phyloP scores from a whole-genome alignment of 345 rosid genomes.

The Camelina neglecta region DNA sequence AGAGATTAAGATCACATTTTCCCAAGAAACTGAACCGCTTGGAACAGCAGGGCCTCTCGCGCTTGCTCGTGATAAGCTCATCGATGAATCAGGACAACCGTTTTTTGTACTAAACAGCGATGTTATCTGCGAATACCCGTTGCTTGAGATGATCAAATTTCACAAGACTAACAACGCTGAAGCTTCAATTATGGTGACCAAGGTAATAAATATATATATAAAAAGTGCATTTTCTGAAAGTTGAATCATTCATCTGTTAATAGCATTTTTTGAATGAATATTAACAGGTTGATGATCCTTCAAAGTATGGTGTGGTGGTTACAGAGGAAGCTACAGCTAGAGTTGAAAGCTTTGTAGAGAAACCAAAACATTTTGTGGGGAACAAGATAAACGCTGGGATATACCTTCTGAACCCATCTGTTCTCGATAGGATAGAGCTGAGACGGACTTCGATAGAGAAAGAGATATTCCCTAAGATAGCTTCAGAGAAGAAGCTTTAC shows the following conservation, averaged over 20 bases:
- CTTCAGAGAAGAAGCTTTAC: conserved; percentile 66
- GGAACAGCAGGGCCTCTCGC: conserved; percentile 99
- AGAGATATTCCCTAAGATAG: conserved; percentile 89
- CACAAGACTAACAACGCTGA: conserved; percentile 18
- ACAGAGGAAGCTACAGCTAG: conserved; percentile 68
- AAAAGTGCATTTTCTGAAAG: not conserved
- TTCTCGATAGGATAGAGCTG: conserved; percentile 78
- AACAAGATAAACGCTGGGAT: conserved; percentile 96
- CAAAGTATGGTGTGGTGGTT: conserved; percentile 92
- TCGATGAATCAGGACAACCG: conserved; percentile 67
- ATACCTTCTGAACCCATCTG: conserved; percentile 82
- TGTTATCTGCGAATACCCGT: conserved; percentile 77
- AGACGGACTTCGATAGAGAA: conserved; percentile 89
- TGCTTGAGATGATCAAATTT: conserved; percentile 35
- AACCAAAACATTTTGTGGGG: conserved; percentile 81
- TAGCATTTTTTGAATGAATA: not conserved
- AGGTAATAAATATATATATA: conserved; percentile 28
- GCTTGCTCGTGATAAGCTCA: conserved; percentile 76
- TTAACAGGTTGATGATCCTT: conserved; percentile 75
- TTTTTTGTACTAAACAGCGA: conserved; percentile 60
- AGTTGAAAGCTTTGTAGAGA: conserved; percentile 84
- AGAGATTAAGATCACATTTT: conserved; percentile 81
- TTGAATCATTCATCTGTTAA: not conserved
- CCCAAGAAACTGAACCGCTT: conserved; percentile 93
- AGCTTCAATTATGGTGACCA: conserved; percentile 56